A percentile compares a stretch with the other conserved stretches of the same genome.
phyloP scores from a whole-genome alignment of 2,329 filamentous ascomycete genomes.

The Penicillium concentricum region DNA sequence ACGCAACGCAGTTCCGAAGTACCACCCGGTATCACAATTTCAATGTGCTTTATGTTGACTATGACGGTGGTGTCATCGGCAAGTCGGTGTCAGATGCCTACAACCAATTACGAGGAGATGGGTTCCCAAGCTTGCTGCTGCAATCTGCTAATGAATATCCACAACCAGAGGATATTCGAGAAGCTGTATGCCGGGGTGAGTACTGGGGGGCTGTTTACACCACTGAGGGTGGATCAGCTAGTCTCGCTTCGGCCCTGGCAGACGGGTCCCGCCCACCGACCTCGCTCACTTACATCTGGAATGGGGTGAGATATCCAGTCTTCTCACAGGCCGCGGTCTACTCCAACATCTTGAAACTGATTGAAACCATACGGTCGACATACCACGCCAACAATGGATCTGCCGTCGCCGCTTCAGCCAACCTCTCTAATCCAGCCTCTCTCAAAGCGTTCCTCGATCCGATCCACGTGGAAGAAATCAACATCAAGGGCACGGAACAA shows the following conservation, averaged over 20 bases:
- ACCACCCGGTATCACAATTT: constrained; percentile 25
- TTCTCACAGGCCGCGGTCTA: background rate
- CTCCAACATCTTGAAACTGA: background rate
- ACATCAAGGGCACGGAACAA: constrained; percentile 40
- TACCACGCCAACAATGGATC: constrained; percentile 5
- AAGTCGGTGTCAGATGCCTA: constrained; percentile 29
- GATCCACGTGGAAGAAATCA: constrained; percentile 15
- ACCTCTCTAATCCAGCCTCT: background rate
- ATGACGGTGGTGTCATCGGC: constrained; percentile 31
- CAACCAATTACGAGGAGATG: background rate
- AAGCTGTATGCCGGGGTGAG: constrained; percentile 2
- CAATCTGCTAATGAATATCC: background rate
- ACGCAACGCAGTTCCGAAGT: constrained; percentile 13
- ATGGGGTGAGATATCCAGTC: constrained; percentile 1
- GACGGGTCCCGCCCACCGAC: background rate
- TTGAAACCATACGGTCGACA: background rate
- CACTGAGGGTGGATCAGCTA: background rate
- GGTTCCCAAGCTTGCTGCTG: background rate
- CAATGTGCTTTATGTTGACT: constrained; percentile 32
- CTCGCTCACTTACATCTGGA: constrained; percentile 2
- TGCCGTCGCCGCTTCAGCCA: background rate
- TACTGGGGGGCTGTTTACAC: constrained; percentile 2
- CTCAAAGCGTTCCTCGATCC: background rate
- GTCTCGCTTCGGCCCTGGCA: background rate
- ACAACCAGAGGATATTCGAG: background rate